phyloP scores from a whole-genome alignment of 371 early-diverging fungal species.

The Lichtheimia hyalospora region DNA sequence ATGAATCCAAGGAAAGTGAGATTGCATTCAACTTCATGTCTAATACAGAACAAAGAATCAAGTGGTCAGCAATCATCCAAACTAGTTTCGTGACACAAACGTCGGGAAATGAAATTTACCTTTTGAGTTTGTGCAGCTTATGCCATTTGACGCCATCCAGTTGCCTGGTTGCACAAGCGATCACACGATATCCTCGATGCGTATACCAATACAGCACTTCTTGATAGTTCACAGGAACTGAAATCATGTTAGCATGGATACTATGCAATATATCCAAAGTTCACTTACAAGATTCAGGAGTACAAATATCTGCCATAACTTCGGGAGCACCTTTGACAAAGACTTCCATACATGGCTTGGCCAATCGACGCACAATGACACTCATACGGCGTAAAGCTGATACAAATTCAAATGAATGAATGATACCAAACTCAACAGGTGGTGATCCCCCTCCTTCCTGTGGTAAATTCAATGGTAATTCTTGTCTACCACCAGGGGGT shows the following conservation, averaged over 20 bases:
- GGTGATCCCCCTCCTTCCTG: slow-evolving; percentile 5
- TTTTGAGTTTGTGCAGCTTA: slow-evolving; percentile 76
- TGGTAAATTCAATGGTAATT: slow-evolving; percentile 18
- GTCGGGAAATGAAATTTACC: slow-evolving; percentile 20
- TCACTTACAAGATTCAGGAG: slow-evolving; percentile 58
- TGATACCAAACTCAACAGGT: slow-evolving; percentile 84
- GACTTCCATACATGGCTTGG: slow-evolving; percentile 74
- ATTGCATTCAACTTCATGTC: slow-evolving; percentile 85
- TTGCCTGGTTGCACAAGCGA: slow-evolving; percentile 86
- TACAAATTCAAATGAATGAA: slow-evolving; percentile 96
- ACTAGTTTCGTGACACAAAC: not conserved
- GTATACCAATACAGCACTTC: slow-evolving; percentile 81
- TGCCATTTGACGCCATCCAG: slow-evolving; percentile 73
- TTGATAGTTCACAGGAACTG: slow-evolving; percentile 86
- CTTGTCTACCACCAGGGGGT: slow-evolving; percentile 70
- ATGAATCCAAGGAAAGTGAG: slow-evolving; percentile 94
- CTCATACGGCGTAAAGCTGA: slow-evolving; percentile 92
- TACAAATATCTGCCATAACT: slow-evolving; percentile 85
- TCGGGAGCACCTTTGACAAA: slow-evolving; percentile 99
- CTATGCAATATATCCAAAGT: slow-evolving; percentile 11
- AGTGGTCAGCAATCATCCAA: not conserved
- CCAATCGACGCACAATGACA: slow-evolving; percentile 83
- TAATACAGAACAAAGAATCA: slow-evolving; percentile 9
- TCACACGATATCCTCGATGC: slow-evolving; percentile 94
- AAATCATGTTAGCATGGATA: not conserved